Conservation (phyloP, 805 yeast species). For the Nakazawaea wyomingensis region DNA sequence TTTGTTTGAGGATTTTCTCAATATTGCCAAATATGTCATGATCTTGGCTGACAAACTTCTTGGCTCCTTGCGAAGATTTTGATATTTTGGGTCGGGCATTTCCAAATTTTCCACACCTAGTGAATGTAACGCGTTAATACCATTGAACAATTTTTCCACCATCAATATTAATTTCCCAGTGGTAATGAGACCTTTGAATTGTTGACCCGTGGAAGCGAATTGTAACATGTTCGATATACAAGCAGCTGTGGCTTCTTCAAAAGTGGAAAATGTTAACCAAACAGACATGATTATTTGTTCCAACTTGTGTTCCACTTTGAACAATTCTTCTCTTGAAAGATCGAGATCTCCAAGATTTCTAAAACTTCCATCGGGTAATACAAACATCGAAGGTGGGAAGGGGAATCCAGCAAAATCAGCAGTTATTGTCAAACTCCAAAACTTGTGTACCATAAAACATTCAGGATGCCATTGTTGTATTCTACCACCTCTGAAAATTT, state of each 20-base stretch:
- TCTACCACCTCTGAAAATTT: conserved; percentile 83
- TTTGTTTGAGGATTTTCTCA: conserved; percentile 50
- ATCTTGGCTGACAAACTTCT: conserved; percentile 83
- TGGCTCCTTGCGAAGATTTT: conserved; percentile 55
- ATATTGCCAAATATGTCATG: conserved; percentile 79
- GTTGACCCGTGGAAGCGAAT: conserved; percentile 70
- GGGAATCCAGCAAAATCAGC: conserved; percentile 51
- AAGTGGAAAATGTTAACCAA: conserved; percentile 84
- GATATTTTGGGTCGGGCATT: conserved; percentile 26
- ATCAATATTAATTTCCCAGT: conserved; percentile 70
- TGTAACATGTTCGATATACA: conserved; percentile 90
- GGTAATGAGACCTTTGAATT: conserved; percentile 57
- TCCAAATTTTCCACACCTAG: conserved; percentile 18
- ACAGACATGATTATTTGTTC: conserved; percentile 55
- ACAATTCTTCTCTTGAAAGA: conserved; percentile 42
- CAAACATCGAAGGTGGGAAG: conserved; percentile 4
- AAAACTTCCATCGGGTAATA: conserved; percentile 10
- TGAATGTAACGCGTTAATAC: conserved; percentile 50
- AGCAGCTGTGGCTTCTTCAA: conserved; percentile 86
- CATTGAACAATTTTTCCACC: conserved; percentile 71
- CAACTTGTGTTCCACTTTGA: conserved; percentile 57
- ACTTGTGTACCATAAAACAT: conserved; percentile 95
- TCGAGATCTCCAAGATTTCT: conserved; percentile 22
- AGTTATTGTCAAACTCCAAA: conserved; percentile 85
- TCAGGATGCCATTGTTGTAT: conserved; percentile 99